Percentiles rank a stretch among this genome's conserved stretches.
phyloP scores from a whole-genome alignment of 1,284 basidiomycete species.

The Mycena citricolor region DNA sequence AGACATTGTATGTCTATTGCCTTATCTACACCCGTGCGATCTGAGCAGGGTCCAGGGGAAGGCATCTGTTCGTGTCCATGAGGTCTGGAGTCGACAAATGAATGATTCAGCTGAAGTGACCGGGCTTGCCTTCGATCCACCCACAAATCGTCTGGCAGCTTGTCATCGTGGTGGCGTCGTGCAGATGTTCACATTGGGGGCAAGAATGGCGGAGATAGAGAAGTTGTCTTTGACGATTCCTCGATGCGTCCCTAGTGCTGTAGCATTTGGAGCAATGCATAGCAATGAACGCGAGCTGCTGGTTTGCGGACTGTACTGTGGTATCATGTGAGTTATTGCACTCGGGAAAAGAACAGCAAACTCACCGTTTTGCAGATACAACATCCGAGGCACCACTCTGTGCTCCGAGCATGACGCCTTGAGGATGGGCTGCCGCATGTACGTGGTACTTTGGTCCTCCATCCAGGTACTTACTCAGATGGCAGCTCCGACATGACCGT shows the following conservation, averaged over 20 bases:
- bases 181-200: slow-evolving; percentile 14
- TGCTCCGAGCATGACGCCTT: slow-evolving; percentile 1
- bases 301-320: slow-evolving; percentile 15
- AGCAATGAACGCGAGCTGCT: slow-evolving; percentile 11
- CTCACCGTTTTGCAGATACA: not conserved
- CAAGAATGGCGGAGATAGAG: not conserved
- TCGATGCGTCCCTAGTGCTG: slow-evolving; percentile 12
- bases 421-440: slow-evolving; percentile 16
- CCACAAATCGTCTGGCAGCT: slow-evolving; percentile 4
- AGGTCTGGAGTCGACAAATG: not conserved
- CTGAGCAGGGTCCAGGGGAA: not conserved
- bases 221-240: slow-evolving; percentile 14
- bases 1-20: slow-evolving; percentile 1
- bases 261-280: slow-evolving; percentile 15
- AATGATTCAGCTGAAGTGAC: slow-evolving; percentile 3
- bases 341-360: not conserved
- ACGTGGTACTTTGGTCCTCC: slow-evolving; percentile 7
- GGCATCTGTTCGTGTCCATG: not conserved
- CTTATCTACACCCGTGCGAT: not conserved
- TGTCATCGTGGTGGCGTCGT: slow-evolving; percentile 6
- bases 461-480: not conserved
- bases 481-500: slow-evolving; percentile 3
- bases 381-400: slow-evolving; percentile 1
- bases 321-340: slow-evolving; percentile 16
- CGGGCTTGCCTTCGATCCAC: slow-evolving; percentile 8